Conservation (phyloP, 345 rosid genomes). For the Clarkia xantiana region DNA sequence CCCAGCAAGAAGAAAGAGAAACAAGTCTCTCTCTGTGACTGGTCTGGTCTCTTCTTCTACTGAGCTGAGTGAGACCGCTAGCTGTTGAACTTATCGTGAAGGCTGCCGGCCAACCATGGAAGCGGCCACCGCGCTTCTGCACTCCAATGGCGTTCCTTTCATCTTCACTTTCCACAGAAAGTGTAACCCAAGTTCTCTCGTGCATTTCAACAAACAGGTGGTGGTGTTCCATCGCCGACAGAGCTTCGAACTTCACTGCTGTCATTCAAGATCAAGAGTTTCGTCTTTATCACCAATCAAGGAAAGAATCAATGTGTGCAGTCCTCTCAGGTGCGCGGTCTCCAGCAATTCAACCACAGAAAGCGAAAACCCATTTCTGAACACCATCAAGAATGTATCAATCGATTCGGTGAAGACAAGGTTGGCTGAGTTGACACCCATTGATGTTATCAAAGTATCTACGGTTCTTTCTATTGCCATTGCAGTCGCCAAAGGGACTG, state of each 20-base stretch:
- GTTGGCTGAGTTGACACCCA: conserved; percentile 29
- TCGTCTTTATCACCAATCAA: background rate
- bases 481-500: conserved; percentile 46
- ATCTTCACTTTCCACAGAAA: conserved; percentile 5
- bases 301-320: conserved; percentile 17
- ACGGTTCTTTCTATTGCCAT: conserved; percentile 34
- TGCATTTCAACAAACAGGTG: conserved; percentile 60
- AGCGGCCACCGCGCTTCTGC: conserved; percentile 35
- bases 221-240: conserved; percentile 14
- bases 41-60: no score
- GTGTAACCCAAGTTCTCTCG: conserved; percentile 19
- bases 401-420: conserved; percentile 26
- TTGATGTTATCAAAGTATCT: conserved; percentile 41
- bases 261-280: conserved; percentile 5
- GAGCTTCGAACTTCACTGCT: conserved; percentile 10
- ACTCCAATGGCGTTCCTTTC: conserved; percentile 26
- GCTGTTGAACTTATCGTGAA: no score
- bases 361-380: conserved; percentile 21
- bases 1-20: no score
- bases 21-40: no score
- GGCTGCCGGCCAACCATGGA: conserved; percentile 26
- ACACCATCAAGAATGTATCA: conserved; percentile 26
- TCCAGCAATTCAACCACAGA: conserved; percentile 28
- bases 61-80: no score
- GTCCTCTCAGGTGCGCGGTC: conserved; percentile 33